A percentile compares a stretch with the other conserved stretches of the same genome.
phyloP scores from a whole-genome alignment of 495 filamentous ascomycete genomes.

The Rhypophila decipiens region DNA sequence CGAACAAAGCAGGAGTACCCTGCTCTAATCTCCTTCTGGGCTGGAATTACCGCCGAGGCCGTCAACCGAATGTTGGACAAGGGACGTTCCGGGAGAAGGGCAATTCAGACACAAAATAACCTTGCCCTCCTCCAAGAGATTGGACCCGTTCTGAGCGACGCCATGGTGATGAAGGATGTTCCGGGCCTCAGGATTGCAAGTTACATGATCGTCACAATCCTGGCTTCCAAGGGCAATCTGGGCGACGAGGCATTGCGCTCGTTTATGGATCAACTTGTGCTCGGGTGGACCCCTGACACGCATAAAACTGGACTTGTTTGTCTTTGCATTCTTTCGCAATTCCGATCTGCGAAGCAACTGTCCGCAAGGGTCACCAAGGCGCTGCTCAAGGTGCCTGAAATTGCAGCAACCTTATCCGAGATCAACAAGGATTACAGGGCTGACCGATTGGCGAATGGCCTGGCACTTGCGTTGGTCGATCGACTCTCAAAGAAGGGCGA shows the following conservation, averaged over 20 bases:
- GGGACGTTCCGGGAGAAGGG: slow-evolving; percentile 60
- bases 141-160: slow-evolving; percentile 68
- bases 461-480: slow-evolving; percentile 60
- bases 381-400: slow-evolving; percentile 55
- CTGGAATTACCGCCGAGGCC: slow-evolving; percentile 72
- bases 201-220: slow-evolving; percentile 82
- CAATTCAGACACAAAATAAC: slow-evolving; percentile 63
- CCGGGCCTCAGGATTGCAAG: slow-evolving; percentile 74
- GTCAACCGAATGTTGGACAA: slow-evolving; percentile 72
- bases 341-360: slow-evolving; percentile 59
- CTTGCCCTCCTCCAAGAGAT: slow-evolving; percentile 71
- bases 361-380: slow-evolving; percentile 63
- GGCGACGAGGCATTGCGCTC: slow-evolving; percentile 66
- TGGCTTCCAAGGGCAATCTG: slow-evolving; percentile 73
- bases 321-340: slow-evolving; percentile 70
- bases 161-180: slow-evolving; percentile 62
- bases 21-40: slow-evolving; percentile 80
- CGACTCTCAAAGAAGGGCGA: slow-evolving; percentile 58
- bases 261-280: slow-evolving; percentile 79
- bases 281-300: slow-evolving; percentile 67
- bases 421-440: slow-evolving; percentile 60
- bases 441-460: slow-evolving; percentile 66
- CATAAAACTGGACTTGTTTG: slow-evolving; percentile 69
- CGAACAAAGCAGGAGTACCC: slow-evolving; percentile 63
- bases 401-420: slow-evolving; percentile 51